Evolutionary conservation across 2,329 filamentous ascomycete species (phyloP), one percentile per base, ranked within the genome.

Genomic region (Parastagonospora avenae): DNA sequence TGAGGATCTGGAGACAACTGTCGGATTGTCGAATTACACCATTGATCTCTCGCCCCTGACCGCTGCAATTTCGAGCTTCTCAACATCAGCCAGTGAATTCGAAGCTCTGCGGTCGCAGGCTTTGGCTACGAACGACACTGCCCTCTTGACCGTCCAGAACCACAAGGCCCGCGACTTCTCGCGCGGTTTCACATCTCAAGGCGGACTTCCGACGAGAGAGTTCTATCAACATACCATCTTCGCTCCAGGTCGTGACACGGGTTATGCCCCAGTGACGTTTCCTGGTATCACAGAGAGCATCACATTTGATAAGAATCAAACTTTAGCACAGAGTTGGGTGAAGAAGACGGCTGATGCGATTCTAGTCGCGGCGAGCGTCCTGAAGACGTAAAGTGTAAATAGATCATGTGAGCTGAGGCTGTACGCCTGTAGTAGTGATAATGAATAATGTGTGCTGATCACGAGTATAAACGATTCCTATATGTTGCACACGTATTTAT

Each of bases 181-280:
- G 27, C 66, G 78, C 7, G 77, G 75, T 0, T 80, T 80, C 51
- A 74, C 76, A 2, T 71, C 62, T 15, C 75, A 79, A 46, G 77
- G 77, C n/a, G 78, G 78, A 10, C 54, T 80, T 30, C 74, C 76
- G 0, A 73, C 70, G 2, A 60, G 78, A 11, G 72, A 76, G 53
- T 80, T 77, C 54, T 80, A 74, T 59, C 76, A 76, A 54, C 71
- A 81, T 57, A 67, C 77, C 8, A 71, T 79, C 15, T 79, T 78
- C 50, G 77, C 78, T 7, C 78, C 78, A 4, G 78, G 78, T 0
- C 48, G 78, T 12, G 72, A 75, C 48, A 74, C 71, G 0, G 71
- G 72, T 8, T 75, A 75, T 57, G 72, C 68, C 9, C 67, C 72
- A 0, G 72, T 73, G 2, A 74, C 72, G 6, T 73, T 67, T 41